Base-by-base conservation (phyloP, 225 moss, liverwort and hornwort genomes). In the Asterella californica region DNA sequence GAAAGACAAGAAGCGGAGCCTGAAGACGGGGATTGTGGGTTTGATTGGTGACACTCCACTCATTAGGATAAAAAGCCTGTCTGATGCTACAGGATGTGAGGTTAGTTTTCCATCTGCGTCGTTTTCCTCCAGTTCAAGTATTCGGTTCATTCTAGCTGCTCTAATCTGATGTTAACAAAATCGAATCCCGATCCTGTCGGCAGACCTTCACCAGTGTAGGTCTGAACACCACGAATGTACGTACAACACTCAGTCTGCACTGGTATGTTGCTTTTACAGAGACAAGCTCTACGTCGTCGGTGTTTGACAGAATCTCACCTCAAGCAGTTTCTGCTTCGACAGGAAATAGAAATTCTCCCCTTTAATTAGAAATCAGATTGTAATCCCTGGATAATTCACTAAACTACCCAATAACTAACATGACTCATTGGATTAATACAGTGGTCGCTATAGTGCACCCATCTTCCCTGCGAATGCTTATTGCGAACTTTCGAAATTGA, bases 11-110 rank as follows among this genome's bases (percentile, higher is more conserved):
- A 77, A 48, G 34, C 22, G 38, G 49, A 66, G 36, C 36, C 77
- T 83, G 33, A 80, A 78, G 64, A 59, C 63, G 10, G 86, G 86
- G 62, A 49, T 86, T 9, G 42, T 82, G 10, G 88, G 83, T 10
- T 70, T 88, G 79, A 86, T 88, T 30, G 88, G 88, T 33, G 84
- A 88, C 61, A 88, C 88, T 32, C 86, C 88, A 32, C 81, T 86
- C 1, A 82, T 86, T 63, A 84, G 65, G 75, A 88, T 86, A 64
- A 77, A 79, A 55, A 88, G 88, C 82, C 84, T 88, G 18, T 86
- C 86, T 27, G 52, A 84, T n/a, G 84, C 86, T 14, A 88, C 88
- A 32, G 88, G 82, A 22, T 88, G 88, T 34, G 86, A 88, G 88
- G 88, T 88, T 69, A 19, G 76, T 53, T 33, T 48, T 29, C 10